Evolutionary conservation across 768 basidiomycete genomes (phyloP).

Genomic region (Collybia sordida): DNA sequence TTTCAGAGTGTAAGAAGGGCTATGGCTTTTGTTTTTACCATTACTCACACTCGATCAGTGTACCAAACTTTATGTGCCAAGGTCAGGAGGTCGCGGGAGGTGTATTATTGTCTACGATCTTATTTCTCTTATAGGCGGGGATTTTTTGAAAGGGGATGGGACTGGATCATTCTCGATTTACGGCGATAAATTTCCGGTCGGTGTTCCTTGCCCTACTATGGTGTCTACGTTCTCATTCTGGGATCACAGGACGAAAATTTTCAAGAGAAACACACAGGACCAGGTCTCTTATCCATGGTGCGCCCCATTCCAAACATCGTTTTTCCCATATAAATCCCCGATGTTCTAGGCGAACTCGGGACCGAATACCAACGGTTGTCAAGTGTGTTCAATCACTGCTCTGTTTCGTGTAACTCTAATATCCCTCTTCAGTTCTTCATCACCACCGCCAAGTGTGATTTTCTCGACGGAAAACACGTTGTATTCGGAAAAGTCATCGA

Average conservation of each 20-base stretch:
- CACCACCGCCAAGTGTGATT: conserved; percentile 92
- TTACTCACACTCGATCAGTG: conserved; percentile 41
- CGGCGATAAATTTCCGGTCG: conserved; percentile 87
- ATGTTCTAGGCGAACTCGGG: conserved; percentile 86
- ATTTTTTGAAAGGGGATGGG: conserved; percentile 93
- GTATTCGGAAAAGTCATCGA: conserved; percentile 91
- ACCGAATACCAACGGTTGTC: conserved; percentile 91
- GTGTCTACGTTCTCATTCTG: background rate
- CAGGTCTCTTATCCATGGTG: conserved; percentile 93
- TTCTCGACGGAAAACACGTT: conserved; percentile 93
- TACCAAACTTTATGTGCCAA: conserved; percentile 97
- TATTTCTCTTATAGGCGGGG: conserved; percentile 60
- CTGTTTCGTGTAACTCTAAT: background rate
- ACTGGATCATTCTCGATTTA: conserved; percentile 98
- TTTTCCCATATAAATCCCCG: conserved; percentile 1
- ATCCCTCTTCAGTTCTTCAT: conserved; percentile 80
- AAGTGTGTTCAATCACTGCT: conserved; percentile 37
- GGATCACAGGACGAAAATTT: conserved; percentile 87
- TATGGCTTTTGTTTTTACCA: conserved; percentile 2
- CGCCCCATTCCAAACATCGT: conserved; percentile 2
- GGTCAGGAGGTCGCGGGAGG: conserved; percentile 39
- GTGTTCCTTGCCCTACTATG: conserved; percentile 18
- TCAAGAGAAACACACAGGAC: conserved; percentile 79
- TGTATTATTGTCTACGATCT: background rate
- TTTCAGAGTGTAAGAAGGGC: conserved; percentile 64